Conservation (phyloP, 2,329 filamentous ascomycete species). For the Orbilia oligospora region DNA sequence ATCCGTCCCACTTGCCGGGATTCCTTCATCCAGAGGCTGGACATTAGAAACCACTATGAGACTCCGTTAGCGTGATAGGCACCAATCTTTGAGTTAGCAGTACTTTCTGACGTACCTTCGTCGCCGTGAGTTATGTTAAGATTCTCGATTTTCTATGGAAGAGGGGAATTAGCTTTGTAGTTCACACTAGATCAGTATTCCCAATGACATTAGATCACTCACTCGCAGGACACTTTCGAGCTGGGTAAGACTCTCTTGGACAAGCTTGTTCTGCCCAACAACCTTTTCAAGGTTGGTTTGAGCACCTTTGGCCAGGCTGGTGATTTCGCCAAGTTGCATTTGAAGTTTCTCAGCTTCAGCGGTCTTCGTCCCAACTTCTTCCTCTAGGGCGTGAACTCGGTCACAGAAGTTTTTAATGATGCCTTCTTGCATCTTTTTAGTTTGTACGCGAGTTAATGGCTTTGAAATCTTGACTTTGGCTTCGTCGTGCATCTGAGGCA, state of each 20-base stretch:
- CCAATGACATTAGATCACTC: not conserved
- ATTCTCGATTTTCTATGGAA: conserved; percentile 7
- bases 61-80: not conserved
- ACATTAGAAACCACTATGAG: not conserved
- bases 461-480: conserved; percentile 10
- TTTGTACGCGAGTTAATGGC: conserved; percentile 2
- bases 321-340: conserved; percentile 29
- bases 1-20: not conserved
- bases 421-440: conserved; percentile 35
- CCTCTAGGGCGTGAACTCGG: conserved; percentile 30
- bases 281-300: conserved; percentile 20
- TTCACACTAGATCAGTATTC: not conserved
- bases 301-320: conserved; percentile 5
- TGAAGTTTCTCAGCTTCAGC: conserved; percentile 31
- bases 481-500: conserved; percentile 5
- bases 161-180: not conserved
- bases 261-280: conserved; percentile 23
- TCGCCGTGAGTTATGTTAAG: not conserved
- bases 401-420: conserved; percentile 30
- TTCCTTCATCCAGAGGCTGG: not conserved
- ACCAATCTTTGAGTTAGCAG: not conserved
- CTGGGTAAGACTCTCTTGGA: conserved; percentile 14
- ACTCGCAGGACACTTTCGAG: conserved; percentile 24
- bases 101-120: not conserved
- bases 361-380: conserved; percentile 5